A percentile compares a stretch with the other conserved stretches of the same genome.
Conservation (phyloP, 306 rosid genomes). For the Rosa persica region DNA sequence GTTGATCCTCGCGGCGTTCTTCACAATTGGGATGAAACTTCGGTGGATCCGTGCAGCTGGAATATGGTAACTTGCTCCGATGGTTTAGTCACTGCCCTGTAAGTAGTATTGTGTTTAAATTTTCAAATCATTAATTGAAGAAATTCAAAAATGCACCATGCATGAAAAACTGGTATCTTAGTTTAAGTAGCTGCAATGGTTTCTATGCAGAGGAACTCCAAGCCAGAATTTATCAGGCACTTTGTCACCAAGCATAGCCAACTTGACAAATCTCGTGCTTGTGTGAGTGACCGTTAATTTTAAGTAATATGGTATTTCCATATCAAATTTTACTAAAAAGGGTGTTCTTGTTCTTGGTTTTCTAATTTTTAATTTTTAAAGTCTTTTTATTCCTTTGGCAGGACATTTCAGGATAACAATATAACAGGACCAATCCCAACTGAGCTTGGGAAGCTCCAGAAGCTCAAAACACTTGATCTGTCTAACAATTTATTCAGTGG, state of each 20-base stretch:
- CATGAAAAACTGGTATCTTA: neutral
- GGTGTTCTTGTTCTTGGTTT: neutral
- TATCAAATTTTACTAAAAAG: neutral
- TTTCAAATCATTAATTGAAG: neutral
- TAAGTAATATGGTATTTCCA: neutral
- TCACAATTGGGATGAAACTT: constrained; percentile 66
- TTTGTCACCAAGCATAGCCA: constrained; percentile 81
- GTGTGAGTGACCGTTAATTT: constrained; percentile 52
- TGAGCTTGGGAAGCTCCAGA: constrained; percentile 74
- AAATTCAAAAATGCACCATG: constrained; percentile 7
- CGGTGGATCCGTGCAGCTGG: constrained; percentile 98
- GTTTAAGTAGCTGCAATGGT: neutral
- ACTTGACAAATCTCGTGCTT: constrained; percentile 67
- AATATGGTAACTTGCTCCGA: constrained; percentile 82
- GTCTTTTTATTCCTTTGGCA: constrained; percentile 28
- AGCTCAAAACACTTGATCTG: constrained; percentile 82
- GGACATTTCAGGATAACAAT: constrained; percentile 73
- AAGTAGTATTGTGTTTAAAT: constrained; percentile 23
- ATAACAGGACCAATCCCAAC: constrained; percentile 76
- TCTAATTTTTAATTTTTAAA: neutral
- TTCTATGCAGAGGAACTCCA: constrained; percentile 69
- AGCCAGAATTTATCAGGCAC: constrained; percentile 79
- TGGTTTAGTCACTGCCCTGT: constrained; percentile 62
- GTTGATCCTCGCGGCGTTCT: constrained; percentile 65
- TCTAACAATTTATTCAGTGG: constrained; percentile 76